A percentile compares a stretch with the other conserved stretches of the same genome.
phyloP scores from a whole-genome alignment of 2,329 filamentous ascomycete genomes.

The Graphiopsis chlorocephala region DNA sequence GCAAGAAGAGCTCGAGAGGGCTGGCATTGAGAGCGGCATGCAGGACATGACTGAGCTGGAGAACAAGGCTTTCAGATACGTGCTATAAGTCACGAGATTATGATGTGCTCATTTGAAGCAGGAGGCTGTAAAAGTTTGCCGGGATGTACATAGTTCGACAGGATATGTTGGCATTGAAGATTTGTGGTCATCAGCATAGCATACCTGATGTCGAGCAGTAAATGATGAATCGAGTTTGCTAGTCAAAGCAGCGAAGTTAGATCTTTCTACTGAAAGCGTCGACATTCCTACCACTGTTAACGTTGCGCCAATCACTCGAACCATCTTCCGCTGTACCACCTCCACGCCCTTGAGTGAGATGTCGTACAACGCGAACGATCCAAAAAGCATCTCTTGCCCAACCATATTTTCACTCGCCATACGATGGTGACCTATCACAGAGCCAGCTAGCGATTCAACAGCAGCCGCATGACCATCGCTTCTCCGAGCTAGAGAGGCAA shows the following conservation, averaged over 20 bases:
- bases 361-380: background rate
- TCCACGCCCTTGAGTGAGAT: no score
- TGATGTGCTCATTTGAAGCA: background rate
- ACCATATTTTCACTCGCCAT: background rate
- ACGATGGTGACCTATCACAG: background rate
- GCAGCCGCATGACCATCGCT: background rate
- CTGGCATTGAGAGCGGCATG: conserved; percentile 56
- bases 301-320: background rate
- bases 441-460: background rate
- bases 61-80: conserved; percentile 55
- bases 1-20: conserved; percentile 45
- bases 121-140: background rate
- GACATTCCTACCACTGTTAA: background rate
- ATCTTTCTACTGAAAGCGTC: background rate
- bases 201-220: background rate
- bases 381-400: background rate
- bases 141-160: conserved; percentile 1
- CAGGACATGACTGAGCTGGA: conserved; percentile 56
- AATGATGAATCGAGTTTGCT: background rate
- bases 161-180: conserved; percentile 1
- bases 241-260: background rate
- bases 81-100: conserved; percentile 33
- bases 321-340: background rate
- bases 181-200: background rate
- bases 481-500: background rate